Evolutionary conservation across 306 rosid genomes (phyloP).

Genomic region (Cucurbita pepo): DNA sequence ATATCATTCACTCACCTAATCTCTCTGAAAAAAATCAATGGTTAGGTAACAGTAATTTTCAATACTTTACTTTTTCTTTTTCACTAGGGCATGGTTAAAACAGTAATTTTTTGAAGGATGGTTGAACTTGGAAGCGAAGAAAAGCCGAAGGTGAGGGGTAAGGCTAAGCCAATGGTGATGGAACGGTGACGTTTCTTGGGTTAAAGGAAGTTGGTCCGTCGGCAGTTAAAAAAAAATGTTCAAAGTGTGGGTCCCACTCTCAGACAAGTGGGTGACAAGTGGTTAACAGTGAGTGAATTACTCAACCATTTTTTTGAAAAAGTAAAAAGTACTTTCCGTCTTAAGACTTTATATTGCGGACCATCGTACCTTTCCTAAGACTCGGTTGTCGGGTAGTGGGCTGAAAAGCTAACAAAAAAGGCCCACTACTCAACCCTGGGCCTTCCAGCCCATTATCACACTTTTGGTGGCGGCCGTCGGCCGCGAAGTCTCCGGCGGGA

Average conservation of each 20-base stretch:
- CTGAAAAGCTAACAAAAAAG: not conserved
- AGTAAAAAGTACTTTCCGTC: not conserved
- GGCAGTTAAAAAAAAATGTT: no score
- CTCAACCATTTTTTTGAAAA: not conserved
- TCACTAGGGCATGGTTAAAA: not conserved
- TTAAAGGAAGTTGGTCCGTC: no score
- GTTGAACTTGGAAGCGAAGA: not conserved
- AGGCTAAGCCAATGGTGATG: not conserved
- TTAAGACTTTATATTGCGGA: not conserved
- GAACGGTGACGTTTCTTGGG: not conserved
- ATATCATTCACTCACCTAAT: no score
- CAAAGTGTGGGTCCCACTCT: not conserved
- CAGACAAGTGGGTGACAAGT: not conserved
- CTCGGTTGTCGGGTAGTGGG: not conserved
- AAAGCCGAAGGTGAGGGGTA: not conserved
- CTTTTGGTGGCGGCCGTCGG: not conserved
- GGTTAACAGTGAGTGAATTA: not conserved
- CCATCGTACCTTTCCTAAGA: not conserved
- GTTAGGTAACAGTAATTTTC: not conserved
- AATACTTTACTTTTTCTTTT: not conserved
- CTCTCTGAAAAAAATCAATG: no score
- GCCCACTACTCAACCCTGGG: not conserved
- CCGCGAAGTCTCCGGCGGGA: not conserved
- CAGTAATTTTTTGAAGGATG: not conserved
- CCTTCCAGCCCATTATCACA: not conserved